Conservation (phyloP, 768 basidiomycete genomes). For the Trametes cingulata region DNA sequence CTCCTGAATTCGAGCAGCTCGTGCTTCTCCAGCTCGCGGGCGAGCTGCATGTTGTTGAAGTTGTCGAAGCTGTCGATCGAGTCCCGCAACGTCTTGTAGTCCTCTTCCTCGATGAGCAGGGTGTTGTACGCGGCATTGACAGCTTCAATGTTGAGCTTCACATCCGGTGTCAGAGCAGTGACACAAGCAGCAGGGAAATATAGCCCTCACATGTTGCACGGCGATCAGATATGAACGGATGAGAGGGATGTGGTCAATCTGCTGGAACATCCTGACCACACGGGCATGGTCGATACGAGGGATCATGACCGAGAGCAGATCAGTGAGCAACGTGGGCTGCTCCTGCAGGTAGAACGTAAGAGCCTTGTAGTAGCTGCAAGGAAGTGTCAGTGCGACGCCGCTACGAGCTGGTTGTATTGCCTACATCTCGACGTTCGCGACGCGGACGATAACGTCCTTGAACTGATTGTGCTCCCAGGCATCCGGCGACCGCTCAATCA, state of each 20-base stretch:
- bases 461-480: slow-evolving; percentile 99
- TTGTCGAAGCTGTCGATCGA: slow-evolving; percentile 99
- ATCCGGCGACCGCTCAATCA: slow-evolving; percentile 98
- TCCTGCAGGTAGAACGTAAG: slow-evolving; percentile 93
- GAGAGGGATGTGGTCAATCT: slow-evolving; percentile 93
- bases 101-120: slow-evolving; percentile 98
- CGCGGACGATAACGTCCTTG: slow-evolving; percentile 96
- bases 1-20: slow-evolving; percentile 93
- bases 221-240: slow-evolving; percentile 96
- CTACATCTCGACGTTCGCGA: slow-evolving; percentile 96
- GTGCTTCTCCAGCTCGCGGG: slow-evolving; percentile 84
- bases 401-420: slow-evolving; percentile 25
- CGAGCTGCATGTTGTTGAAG: slow-evolving; percentile 89
- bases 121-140: slow-evolving; percentile 99
- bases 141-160: slow-evolving; percentile 89
- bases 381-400: background rate
- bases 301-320: slow-evolving; percentile 89
- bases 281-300: slow-evolving; percentile 94
- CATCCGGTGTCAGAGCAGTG: background rate
- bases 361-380: slow-evolving; percentile 81
- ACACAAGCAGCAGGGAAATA: background rate
- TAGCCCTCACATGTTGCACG: slow-evolving; percentile 78
- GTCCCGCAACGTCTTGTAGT: slow-evolving; percentile 96
- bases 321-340: slow-evolving; percentile 91
- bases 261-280: slow-evolving; percentile 93